phyloP scores from a whole-genome alignment of 148 eudicot species.

The Heliamphora exappendiculata region DNA sequence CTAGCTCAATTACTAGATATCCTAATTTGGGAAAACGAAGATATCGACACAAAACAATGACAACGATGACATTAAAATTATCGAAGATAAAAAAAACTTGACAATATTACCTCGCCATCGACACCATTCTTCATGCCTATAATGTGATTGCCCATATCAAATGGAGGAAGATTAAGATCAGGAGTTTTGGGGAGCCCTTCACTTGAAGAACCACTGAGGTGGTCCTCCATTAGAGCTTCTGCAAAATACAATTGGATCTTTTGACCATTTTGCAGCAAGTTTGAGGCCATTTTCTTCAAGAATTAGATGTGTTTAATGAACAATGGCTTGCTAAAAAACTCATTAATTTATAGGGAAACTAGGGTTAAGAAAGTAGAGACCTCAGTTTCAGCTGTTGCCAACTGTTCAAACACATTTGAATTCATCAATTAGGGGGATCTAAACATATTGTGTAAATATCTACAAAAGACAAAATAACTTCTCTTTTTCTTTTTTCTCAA shows the following conservation, averaged over 20 bases:
- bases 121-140: not conserved
- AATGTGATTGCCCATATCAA: not conserved
- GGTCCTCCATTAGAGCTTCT: not conserved
- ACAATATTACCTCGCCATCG: constrained; percentile 1
- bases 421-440: not conserved
- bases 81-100: not conserved
- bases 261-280: not conserved
- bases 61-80: not conserved
- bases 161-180: not conserved
- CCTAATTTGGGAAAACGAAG: not conserved
- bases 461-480: not conserved
- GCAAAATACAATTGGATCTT: not conserved
- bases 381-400: not conserved
- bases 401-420: not conserved
- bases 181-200: not conserved
- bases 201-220: not conserved
- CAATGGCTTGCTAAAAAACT: not conserved
- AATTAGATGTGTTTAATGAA: not conserved
- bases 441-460: not conserved
- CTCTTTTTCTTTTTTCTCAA: not conserved
- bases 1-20: not conserved
- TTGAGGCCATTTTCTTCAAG: not conserved
- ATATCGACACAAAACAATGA: not conserved
- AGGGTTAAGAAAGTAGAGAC: not conserved
- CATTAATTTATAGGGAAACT: constrained; percentile 5